Conservation (phyloP, 2,329 filamentous ascomycete genomes). For the Rhytidhysteron rufulum region DNA sequence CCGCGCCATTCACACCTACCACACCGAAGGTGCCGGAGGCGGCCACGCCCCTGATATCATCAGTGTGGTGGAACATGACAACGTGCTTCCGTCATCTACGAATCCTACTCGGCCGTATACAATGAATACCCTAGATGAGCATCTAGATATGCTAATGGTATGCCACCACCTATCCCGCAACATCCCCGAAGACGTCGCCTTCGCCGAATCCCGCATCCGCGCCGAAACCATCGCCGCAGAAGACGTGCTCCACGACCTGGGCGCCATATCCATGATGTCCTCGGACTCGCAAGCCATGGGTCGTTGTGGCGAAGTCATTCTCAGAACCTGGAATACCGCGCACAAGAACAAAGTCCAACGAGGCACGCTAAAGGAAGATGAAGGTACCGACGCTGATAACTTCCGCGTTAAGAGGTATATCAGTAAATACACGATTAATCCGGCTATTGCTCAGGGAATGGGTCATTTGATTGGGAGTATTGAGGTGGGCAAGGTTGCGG, state of each 20-base stretch:
- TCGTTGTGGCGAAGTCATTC: conserved; percentile 86
- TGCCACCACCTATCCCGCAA: conserved; percentile 91
- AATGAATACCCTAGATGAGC: conserved; percentile 88
- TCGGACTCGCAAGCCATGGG: conserved; percentile 97
- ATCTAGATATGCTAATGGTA: conserved; percentile 97
- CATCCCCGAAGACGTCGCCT: conserved; percentile 93
- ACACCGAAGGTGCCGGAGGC: conserved; percentile 92
- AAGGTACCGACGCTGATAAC: conserved; percentile 78
- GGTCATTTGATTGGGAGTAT: conserved; percentile 79
- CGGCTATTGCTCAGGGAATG: conserved; percentile 88
- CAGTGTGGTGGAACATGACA: conserved; percentile 79
- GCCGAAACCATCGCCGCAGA: conserved; percentile 96
- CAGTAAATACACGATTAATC: conserved; percentile 95
- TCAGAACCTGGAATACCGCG: conserved; percentile 93
- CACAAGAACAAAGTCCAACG: conserved; percentile 94
- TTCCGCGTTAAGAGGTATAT: conserved; percentile 89
- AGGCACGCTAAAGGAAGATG: conserved; percentile 71
- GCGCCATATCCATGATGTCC: conserved; percentile 96
- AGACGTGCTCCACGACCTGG: conserved; percentile 90
- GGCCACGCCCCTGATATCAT: conserved; percentile 97
- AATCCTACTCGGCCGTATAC: conserved; percentile 92
- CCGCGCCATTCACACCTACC: conserved; percentile 92
- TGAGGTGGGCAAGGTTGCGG: conserved; percentile 85
- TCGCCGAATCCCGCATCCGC: conserved; percentile 90
- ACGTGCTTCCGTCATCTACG: conserved; percentile 86